A percentile compares a stretch with the other conserved stretches of the same genome.
These are phyloP conservation scores for Pulveroboletus sp. DNA, from an alignment of 768 basidiomycete genomes.

Conservation along the genomic window DNA sequence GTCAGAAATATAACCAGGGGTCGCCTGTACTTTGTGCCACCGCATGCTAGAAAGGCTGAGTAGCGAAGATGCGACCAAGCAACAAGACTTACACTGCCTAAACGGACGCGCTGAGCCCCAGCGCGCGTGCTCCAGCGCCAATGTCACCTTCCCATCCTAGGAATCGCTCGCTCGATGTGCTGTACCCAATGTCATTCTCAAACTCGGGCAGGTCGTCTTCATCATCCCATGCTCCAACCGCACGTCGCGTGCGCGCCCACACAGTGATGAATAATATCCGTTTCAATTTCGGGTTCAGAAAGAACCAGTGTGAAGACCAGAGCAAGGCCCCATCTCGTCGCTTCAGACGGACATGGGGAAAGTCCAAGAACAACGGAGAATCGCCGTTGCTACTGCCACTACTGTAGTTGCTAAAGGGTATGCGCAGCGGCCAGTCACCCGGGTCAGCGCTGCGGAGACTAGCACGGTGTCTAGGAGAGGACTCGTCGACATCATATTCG, in stretches of 20 bases:
- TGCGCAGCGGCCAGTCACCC: constrained; percentile 6
- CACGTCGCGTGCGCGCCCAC: constrained; percentile 76
- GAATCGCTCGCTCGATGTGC: constrained; percentile 53
- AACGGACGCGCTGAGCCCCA: constrained; percentile 50
- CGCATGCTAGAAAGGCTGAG: constrained; percentile 16
- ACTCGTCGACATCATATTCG: constrained; percentile 69
- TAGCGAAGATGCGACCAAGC: constrained; percentile 3
- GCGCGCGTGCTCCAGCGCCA: constrained; percentile 78
- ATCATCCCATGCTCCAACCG: constrained; percentile 47
- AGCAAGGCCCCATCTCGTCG: constrained; percentile 71
- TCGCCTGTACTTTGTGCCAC: background rate
- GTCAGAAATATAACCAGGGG: background rate
- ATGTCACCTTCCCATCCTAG: constrained; percentile 72
- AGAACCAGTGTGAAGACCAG: constrained; percentile 98
- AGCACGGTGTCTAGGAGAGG: constrained; percentile 11
- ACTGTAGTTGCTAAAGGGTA: constrained; percentile 27
- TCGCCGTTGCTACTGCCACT: constrained; percentile 33
- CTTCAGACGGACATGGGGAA: constrained; percentile 47
- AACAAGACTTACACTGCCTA: constrained; percentile 27
- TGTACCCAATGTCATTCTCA: constrained; percentile 35
- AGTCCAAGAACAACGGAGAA: constrained; percentile 32
- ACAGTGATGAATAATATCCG: constrained; percentile 88
- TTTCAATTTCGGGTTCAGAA: constrained; percentile 89
- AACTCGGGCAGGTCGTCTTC: constrained; percentile 39
- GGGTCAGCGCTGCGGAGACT: constrained; percentile 7